Conservation (phyloP, 2,329 filamentous ascomycete species). For the Aspergillus sp. region DNA sequence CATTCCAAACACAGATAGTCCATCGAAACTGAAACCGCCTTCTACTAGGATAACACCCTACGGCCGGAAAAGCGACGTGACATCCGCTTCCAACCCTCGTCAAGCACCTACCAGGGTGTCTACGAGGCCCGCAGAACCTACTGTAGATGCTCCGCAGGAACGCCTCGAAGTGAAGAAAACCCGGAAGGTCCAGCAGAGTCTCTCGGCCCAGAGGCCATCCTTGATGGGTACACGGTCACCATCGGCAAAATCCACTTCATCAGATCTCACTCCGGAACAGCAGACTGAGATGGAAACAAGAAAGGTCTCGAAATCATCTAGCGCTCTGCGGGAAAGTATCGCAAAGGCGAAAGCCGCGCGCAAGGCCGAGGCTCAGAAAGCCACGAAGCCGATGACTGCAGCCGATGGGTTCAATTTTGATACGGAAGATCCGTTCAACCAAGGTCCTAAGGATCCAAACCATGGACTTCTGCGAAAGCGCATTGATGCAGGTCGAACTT, state of each 20-base stretch:
- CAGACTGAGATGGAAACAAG: constrained; percentile 37
- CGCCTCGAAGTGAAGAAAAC: constrained; percentile 44
- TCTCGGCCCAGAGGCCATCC: constrained; percentile 32
- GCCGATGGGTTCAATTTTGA: constrained; percentile 53
- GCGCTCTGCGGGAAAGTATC: constrained; percentile 83
- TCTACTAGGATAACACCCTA: constrained; percentile 23
- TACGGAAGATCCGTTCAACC: constrained; percentile 56
- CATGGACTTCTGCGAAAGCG: constrained; percentile 72
- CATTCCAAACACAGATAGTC: constrained; percentile 20
- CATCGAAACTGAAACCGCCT: constrained; percentile 27
- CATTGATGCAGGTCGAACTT: constrained; percentile 70
- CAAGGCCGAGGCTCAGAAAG: constrained; percentile 51
- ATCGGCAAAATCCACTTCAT: constrained; percentile 31
- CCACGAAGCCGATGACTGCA: constrained; percentile 19
- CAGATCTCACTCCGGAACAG: constrained; percentile 33
- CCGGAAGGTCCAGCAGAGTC: constrained; percentile 36
- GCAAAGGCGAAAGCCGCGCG: constrained; percentile 87
- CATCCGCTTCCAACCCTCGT: constrained; percentile 51
- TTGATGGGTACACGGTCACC: constrained; percentile 34
- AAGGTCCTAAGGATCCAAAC: constrained; percentile 58
- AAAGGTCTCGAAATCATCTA: constrained; percentile 68
- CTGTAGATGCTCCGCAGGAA: constrained; percentile 32
- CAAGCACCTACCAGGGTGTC: constrained; percentile 57
- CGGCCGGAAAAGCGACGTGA: constrained; percentile 48
- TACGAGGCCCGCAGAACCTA: constrained; percentile 54